These are phyloP conservation scores for Perilla frutescens DNA, from an alignment of 257 asterid genomes.

Conservation along the genomic window DNA sequence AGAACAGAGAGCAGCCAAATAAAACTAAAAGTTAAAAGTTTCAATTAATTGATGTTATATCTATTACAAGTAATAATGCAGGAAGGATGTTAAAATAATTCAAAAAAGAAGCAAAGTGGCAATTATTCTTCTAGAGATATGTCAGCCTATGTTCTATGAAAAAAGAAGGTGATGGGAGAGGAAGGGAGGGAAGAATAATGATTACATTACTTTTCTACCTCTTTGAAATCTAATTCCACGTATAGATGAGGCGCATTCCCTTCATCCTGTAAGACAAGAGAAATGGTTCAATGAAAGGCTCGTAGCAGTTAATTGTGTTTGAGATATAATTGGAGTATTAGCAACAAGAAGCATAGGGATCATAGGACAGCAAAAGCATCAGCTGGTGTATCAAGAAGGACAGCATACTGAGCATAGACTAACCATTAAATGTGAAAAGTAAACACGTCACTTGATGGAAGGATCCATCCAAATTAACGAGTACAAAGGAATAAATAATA, in stretches of 20 bases:
- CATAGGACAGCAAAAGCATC: conserved; percentile 19
- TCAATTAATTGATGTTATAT: conserved; percentile 11
- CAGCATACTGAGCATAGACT: neutral
- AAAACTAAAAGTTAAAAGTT: conserved; percentile 14
- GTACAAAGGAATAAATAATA: conserved; percentile 30
- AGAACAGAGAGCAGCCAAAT: conserved; percentile 24
- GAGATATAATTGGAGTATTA: conserved; percentile 2
- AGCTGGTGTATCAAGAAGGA: conserved; percentile 18
- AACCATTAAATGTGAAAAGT: conserved; percentile 27
- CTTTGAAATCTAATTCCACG: conserved; percentile 92
- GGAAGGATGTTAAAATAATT: conserved; percentile 19
- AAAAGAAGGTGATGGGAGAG: conserved; percentile 11
- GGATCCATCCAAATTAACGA: conserved; percentile 26
- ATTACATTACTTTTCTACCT: conserved; percentile 52
- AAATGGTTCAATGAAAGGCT: conserved; percentile 23
- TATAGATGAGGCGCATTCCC: conserved; percentile 82
- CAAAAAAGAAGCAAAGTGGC: conserved; percentile 19
- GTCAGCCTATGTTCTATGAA: neutral
- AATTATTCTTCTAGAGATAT: conserved; percentile 5
- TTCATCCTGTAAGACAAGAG: conserved; percentile 77
- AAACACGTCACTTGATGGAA: neutral
- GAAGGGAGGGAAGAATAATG: conserved; percentile 1
- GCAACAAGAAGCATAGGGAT: conserved; percentile 9
- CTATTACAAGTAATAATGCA: conserved; percentile 11
- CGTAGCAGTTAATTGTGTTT: conserved; percentile 5